Evolutionary conservation across 352 stramenopile genomes (phyloP).

Genomic region (Globisporangium parvum): DNA sequence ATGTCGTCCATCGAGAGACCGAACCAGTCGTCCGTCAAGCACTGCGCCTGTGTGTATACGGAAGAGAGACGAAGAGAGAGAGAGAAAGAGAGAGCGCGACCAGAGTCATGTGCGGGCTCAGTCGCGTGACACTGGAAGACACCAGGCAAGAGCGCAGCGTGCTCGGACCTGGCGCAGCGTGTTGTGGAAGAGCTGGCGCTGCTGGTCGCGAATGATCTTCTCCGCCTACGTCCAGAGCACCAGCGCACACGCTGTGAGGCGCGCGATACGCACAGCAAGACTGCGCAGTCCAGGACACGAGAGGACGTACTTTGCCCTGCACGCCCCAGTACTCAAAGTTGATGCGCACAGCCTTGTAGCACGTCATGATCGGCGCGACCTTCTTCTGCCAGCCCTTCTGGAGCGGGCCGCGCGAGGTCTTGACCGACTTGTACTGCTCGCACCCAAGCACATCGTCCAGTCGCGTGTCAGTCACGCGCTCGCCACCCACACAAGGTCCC

Average conservation of each 20-base stretch:
- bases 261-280: neutral
- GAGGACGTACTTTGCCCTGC: constrained; percentile 51
- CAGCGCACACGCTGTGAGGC: neutral
- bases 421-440: constrained; percentile 57
- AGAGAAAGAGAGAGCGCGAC: too few relatives aligned
- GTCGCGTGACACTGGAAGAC: neutral
- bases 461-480: neutral
- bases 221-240: too few relatives aligned
- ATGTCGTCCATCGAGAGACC: constrained; percentile 83
- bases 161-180: constrained; percentile 35
- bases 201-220: constrained; percentile 78
- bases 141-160: neutral
- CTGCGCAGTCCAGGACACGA: neutral
- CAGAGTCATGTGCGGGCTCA: neutral
- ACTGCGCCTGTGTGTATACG: constrained; percentile 43
- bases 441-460: neutral
- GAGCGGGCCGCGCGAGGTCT: constrained; percentile 68
- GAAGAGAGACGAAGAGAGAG: too few relatives aligned
- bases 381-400: constrained; percentile 59
- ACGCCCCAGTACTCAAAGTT: constrained; percentile 89
- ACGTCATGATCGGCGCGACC: constrained; percentile 77
- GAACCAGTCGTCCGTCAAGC: constrained; percentile 77
- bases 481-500: neutral
- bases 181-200: constrained; percentile 77
- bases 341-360: constrained; percentile 82